These are phyloP conservation scores for Diaporthe vexans DNA, from an alignment of 2,329 filamentous ascomycete species.

Conservation along the genomic window DNA sequence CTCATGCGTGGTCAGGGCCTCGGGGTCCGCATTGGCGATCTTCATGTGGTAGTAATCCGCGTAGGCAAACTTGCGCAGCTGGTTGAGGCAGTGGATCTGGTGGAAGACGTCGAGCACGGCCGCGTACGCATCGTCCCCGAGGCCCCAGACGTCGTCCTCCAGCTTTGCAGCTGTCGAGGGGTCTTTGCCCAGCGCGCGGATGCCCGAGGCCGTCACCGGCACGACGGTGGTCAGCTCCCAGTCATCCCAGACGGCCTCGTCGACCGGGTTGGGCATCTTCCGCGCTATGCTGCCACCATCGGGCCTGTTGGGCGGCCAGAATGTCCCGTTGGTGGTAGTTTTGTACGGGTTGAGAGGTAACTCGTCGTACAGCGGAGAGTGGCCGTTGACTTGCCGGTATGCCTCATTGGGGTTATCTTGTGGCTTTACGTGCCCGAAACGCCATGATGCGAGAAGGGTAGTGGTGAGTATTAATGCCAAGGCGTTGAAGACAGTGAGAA, in stretches of 20 bases:
- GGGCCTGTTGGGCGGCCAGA: slow-evolving; percentile 16
- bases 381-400: slow-evolving; percentile 7
- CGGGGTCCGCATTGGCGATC: slow-evolving; percentile 41
- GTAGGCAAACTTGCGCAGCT: slow-evolving; percentile 48
- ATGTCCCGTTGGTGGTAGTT: slow-evolving; percentile 21
- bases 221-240: slow-evolving; percentile 49
- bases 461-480: neutral
- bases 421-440: neutral
- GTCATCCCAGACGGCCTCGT: slow-evolving; percentile 49
- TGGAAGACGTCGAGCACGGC: slow-evolving; percentile 51
- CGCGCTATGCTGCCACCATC: slow-evolving; percentile 15
- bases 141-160: slow-evolving; percentile 49
- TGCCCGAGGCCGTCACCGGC: slow-evolving; percentile 47
- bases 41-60: slow-evolving; percentile 46
- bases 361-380: slow-evolving; percentile 8
- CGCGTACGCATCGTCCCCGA: slow-evolving; percentile 52
- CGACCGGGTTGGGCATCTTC: slow-evolving; percentile 47
- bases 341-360: neutral
- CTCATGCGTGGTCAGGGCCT: slow-evolving; percentile 37
- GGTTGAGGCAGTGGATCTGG: slow-evolving; percentile 52
- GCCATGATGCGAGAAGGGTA: neutral
- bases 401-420: neutral
- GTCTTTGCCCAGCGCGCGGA: slow-evolving; percentile 51
- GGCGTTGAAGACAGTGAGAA: neutral
- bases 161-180: slow-evolving; percentile 46